phyloP scores from a whole-genome alignment of 1,139 yeast species.

The Yamadazyma kanchanaburiensis region DNA sequence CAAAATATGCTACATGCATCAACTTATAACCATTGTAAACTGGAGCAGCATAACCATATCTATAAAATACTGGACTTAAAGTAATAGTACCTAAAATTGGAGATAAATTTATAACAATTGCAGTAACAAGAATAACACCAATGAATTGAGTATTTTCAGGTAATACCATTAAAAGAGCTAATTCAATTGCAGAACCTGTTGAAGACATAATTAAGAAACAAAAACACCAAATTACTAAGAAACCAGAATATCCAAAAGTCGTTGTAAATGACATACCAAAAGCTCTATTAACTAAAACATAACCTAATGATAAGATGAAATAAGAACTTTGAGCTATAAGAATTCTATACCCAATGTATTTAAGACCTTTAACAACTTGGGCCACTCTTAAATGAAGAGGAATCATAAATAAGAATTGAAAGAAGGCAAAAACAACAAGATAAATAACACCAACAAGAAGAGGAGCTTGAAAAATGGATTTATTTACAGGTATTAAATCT shows the following conservation, averaged over 20 bases:
- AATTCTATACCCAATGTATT: conserved; percentile 30
- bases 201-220: conserved; percentile 41
- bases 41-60: conserved; percentile 40
- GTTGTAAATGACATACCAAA: conserved; percentile 39
- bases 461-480: conserved; percentile 58
- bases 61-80: conserved; percentile 27
- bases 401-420: conserved; percentile 55
- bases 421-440: conserved; percentile 61
- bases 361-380: conserved; percentile 23
- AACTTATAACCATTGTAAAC: conserved; percentile 36
- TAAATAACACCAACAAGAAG: conserved; percentile 74
- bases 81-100: conserved; percentile 39
- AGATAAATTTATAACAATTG: conserved; percentile 36
- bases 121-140: conserved; percentile 41
- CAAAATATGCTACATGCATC: conserved; percentile 34
- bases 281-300: conserved; percentile 38
- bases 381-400: conserved; percentile 50
- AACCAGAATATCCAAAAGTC: conserved; percentile 41
- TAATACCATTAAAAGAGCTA: conserved; percentile 30
- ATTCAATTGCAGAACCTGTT: conserved; percentile 41
- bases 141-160: conserved; percentile 34
- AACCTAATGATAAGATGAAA: conserved; percentile 34
- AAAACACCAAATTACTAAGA: conserved; percentile 44
- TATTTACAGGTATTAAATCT: conserved; percentile 51
- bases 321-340: conserved; percentile 26